Evolutionary conservation across 768 basidiomycete genomes (phyloP).

Genomic region (Agrocybe pediades): DNA sequence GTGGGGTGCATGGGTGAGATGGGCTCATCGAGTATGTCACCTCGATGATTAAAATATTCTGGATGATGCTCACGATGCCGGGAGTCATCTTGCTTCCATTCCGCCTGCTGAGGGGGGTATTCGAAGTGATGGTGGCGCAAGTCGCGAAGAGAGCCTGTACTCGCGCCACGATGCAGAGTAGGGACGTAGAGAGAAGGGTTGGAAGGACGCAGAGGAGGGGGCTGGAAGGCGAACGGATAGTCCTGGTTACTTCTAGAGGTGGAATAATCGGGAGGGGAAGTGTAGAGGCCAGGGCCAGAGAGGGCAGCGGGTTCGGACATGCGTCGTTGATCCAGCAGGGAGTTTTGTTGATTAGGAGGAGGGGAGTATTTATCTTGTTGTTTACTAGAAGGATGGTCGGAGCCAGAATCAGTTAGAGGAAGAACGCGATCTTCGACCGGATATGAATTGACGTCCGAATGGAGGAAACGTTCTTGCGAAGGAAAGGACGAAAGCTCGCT

Average conservation of each 20-base stretch:
- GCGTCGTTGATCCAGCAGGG: constrained; percentile 58
- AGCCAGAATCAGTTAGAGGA: constrained; percentile 33
- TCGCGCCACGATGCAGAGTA: constrained; percentile 47
- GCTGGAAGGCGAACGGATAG: constrained; percentile 40
- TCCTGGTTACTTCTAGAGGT: constrained; percentile 40
- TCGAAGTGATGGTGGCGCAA: constrained; percentile 39
- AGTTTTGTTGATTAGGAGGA: constrained; percentile 29
- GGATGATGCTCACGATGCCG: constrained; percentile 30
- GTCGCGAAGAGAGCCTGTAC: constrained; percentile 46
- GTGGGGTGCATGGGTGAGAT: constrained; percentile 57
- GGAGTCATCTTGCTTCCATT: constrained; percentile 41
- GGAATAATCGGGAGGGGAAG: constrained; percentile 30
- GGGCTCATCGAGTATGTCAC: constrained; percentile 44
- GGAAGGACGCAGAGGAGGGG: constrained; percentile 29
- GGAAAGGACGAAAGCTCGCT: constrained; percentile 41
- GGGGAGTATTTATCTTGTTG: constrained; percentile 36
- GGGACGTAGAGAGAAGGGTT: constrained; percentile 41
- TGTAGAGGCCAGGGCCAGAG: constrained; percentile 39
- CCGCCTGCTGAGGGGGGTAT: constrained; percentile 31
- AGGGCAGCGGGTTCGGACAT: constrained; percentile 68
- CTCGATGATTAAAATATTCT: constrained; percentile 30
- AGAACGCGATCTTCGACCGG: constrained; percentile 42
- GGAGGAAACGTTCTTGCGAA: constrained; percentile 45
- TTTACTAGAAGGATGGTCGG: constrained; percentile 41
- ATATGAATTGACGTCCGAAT: constrained; percentile 41